Base-by-base conservation (phyloP, 352 stramenopile genomes). In the Globisporangium cylindrosporum region DNA sequence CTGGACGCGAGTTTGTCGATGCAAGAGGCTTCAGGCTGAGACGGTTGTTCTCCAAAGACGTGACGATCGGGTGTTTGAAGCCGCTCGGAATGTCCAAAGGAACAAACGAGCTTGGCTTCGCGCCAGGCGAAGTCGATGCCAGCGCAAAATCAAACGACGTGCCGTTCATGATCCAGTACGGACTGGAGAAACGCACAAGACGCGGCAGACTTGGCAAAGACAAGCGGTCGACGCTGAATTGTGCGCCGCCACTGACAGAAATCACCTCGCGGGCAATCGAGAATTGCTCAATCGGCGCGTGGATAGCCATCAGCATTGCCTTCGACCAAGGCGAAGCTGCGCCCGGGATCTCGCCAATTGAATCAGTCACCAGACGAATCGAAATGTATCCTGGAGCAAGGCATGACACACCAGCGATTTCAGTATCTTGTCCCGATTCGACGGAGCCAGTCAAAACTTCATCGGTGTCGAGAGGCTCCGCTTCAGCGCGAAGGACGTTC, bases 81-180 rank as follows among this genome's bases (percentile, higher is more conserved):
- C 79, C 69, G 36, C 73, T 41, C 9, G 79, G 77, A 20, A 78
- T 57, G 1, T 76, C 54, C 71, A 93, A 78, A 1, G 79, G 67
- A 22, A 77, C 70, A 1, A 88, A 76, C n/a, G 78, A 72, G 54
- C 54, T 84, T 4, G 61, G 22, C 64, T 91, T 92, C 1, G 76
- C 82, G 7, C 83, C 81, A 64, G 77, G 74, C 48, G 77, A 74
- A 10, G 82, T 81, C 2, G 84, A 91, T 5, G 83, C 82, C 7
- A 88, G 77, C 22, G 64, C 66, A 66, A 96, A 89, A 7, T 86
- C 69, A 57, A 96, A 68, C 7, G 86, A 89, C 0, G 88, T 92
- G 59, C 90, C 92, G 75, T 94, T 91, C 29, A 94, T 81, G 64
- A 96, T 84, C 88, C 88, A 96, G 73, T 94, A 94, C 5, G 85